phyloP scores from a whole-genome alignment of 164 flowering plant genomes.

The Taxillus chinensis region DNA sequence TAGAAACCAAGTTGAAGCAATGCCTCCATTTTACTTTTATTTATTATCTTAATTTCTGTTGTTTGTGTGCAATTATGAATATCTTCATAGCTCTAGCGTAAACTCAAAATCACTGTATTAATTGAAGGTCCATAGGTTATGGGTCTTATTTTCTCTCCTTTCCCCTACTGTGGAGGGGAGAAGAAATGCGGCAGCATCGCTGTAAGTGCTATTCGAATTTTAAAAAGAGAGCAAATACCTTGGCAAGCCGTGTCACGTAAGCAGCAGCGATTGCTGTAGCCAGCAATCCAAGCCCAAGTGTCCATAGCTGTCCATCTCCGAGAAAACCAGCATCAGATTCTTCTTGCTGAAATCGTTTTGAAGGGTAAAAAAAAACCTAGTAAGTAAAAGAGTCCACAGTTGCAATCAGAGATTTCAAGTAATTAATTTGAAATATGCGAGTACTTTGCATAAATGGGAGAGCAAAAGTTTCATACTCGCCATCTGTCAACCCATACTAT shows the following conservation, averaged over 20 bases:
- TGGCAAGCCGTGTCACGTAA: background rate
- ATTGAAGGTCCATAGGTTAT: background rate
- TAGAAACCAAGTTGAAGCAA: too few relatives aligned
- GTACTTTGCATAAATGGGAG: too few relatives aligned
- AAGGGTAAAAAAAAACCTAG: too few relatives aligned
- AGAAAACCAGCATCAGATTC: background rate
- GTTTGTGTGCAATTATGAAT: too few relatives aligned
- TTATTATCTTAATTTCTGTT: too few relatives aligned
- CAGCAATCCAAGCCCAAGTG: background rate
- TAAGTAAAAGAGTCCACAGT: too few relatives aligned
- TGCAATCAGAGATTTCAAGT: too few relatives aligned
- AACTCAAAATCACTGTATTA: too few relatives aligned
- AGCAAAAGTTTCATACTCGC: too few relatives aligned
- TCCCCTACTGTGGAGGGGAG: background rate
- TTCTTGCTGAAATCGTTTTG: background rate
- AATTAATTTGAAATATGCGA: too few relatives aligned
- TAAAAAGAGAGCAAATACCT: background rate
- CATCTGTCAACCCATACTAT: too few relatives aligned
- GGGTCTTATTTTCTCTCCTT: background rate
- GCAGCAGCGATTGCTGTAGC: background rate
- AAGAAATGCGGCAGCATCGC: background rate
- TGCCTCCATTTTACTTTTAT: too few relatives aligned
- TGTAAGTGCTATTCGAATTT: background rate
- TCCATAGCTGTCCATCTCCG: constrained; percentile 1
- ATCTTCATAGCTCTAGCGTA: background rate